Percentiles rank a stretch among this genome's conserved stretches.
Conservation (phyloP, 2,329 filamentous ascomycete species). For the Capronia epimyces region DNA sequence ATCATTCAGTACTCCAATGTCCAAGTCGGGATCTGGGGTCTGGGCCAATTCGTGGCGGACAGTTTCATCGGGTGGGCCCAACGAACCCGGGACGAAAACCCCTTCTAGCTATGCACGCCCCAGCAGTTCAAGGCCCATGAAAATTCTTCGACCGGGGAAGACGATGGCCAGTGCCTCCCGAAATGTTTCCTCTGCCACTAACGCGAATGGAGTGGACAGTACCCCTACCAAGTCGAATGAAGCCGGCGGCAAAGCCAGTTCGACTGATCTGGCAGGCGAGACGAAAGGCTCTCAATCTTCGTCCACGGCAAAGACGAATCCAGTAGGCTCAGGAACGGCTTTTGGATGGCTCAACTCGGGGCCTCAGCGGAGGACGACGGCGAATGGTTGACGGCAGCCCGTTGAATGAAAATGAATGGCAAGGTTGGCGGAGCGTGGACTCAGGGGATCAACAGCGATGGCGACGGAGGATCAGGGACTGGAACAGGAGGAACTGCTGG, state of each 20-base stretch:
- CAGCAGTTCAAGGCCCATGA: slow-evolving; percentile 63
- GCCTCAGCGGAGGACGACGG: slow-evolving; percentile 29
- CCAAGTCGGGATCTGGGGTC: slow-evolving; percentile 27
- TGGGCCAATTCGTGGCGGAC: slow-evolving; percentile 30
- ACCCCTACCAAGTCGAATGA: slow-evolving; percentile 10
- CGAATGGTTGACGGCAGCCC: slow-evolving; percentile 13
- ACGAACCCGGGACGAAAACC: slow-evolving; percentile 18
- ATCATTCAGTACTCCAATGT: slow-evolving; percentile 27
- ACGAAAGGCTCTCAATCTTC: slow-evolving; percentile 20
- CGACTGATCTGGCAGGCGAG: slow-evolving; percentile 9
- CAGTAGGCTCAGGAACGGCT: slow-evolving; percentile 83
- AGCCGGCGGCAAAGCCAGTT: slow-evolving; percentile 6
- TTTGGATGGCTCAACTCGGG: slow-evolving; percentile 79
- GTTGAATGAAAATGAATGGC: background rate
- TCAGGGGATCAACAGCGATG: background rate
- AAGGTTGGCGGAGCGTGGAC: background rate
- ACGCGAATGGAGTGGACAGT: slow-evolving; percentile 21
- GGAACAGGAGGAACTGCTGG: background rate
- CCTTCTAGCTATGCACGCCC: slow-evolving; percentile 25
- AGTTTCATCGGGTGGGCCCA: slow-evolving; percentile 11
- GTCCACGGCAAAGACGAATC: slow-evolving; percentile 57
- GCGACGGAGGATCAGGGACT: background rate
- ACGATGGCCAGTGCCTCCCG: slow-evolving; percentile 46
- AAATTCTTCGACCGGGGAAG: slow-evolving; percentile 74
- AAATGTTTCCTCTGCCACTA: slow-evolving; percentile 32